Percentiles rank a stretch among this genome's conserved stretches.
These are phyloP conservation scores for Fusarium nurragi DNA, from an alignment of 2,329 filamentous ascomycete genomes.

Conservation along the genomic window DNA sequence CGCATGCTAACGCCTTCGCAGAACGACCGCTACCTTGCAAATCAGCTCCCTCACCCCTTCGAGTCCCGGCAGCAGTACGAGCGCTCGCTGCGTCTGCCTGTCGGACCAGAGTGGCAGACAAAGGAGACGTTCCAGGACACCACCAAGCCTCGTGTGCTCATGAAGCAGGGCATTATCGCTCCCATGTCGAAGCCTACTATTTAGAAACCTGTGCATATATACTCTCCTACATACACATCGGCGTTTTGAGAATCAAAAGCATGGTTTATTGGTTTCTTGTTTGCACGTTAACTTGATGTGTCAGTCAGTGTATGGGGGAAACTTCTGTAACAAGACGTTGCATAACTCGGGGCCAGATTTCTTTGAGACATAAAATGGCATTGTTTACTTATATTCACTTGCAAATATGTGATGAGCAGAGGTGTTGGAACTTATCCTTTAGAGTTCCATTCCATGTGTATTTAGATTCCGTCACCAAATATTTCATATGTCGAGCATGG, in stretches of 20 bases:
- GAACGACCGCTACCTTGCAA: slow-evolving; percentile 89
- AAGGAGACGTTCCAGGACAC: slow-evolving; percentile 91
- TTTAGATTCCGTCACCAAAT: no score
- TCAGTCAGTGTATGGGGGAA: neutral
- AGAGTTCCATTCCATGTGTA: no score
- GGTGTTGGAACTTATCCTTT: no score
- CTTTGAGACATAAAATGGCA: neutral
- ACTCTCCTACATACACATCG: slow-evolving; percentile 11
- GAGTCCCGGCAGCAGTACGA: slow-evolving; percentile 92
- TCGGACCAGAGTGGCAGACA: slow-evolving; percentile 96
- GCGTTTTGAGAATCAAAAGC: slow-evolving; percentile 31
- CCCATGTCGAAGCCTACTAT: slow-evolving; percentile 81
- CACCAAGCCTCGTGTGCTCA: slow-evolving; percentile 87
- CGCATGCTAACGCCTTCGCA: slow-evolving; percentile 46
- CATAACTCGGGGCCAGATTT: neutral
- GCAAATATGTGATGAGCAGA: neutral
- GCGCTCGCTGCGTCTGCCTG: slow-evolving; percentile 82
- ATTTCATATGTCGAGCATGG: neutral
- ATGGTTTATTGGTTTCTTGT: neutral
- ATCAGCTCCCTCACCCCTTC: slow-evolving; percentile 86
- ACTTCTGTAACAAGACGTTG: neutral
- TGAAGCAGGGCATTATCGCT: slow-evolving; percentile 90
- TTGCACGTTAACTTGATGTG: neutral
- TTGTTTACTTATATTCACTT: neutral
- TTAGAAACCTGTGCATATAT: slow-evolving; percentile 35